Evolutionary conservation across 129 eudicot species (phyloP).

Genomic region (Flaveria robusta): DNA sequence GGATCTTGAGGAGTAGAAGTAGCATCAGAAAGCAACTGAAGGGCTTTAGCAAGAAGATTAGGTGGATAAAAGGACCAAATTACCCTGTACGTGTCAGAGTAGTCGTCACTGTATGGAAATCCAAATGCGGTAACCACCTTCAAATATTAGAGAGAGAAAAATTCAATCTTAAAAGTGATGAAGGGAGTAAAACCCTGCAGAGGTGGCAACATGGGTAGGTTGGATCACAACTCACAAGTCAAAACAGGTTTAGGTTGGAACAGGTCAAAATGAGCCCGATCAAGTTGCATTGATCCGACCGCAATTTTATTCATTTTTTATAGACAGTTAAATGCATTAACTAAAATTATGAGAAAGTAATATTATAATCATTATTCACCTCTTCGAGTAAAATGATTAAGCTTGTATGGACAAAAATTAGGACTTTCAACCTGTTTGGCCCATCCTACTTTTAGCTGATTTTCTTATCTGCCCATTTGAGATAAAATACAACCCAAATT

Average conservation of each 20-base stretch:
- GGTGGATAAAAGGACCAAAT: constrained; percentile 85
- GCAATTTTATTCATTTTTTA: neutral
- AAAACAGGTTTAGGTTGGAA: neutral
- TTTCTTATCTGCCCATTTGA: neutral
- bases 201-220: neutral
- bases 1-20: constrained; percentile 73
- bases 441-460: neutral
- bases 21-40: constrained; percentile 73
- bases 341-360: neutral
- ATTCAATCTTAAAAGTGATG: constrained; percentile 18
- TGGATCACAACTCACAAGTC: neutral
- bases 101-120: constrained; percentile 69
- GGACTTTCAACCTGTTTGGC: neutral
- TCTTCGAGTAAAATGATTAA: neutral
- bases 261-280: neutral
- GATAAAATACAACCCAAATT: neutral
- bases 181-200: constrained; percentile 3
- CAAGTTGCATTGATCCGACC: neutral
- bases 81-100: constrained; percentile 47
- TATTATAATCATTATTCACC: neutral
- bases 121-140: constrained; percentile 90
- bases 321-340: neutral
- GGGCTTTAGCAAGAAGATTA: constrained; percentile 71
- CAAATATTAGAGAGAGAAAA: constrained; percentile 6
- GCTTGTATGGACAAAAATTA: neutral